Conservation (phyloP, 257 asterid species). For the Linderniella brevidens region DNA sequence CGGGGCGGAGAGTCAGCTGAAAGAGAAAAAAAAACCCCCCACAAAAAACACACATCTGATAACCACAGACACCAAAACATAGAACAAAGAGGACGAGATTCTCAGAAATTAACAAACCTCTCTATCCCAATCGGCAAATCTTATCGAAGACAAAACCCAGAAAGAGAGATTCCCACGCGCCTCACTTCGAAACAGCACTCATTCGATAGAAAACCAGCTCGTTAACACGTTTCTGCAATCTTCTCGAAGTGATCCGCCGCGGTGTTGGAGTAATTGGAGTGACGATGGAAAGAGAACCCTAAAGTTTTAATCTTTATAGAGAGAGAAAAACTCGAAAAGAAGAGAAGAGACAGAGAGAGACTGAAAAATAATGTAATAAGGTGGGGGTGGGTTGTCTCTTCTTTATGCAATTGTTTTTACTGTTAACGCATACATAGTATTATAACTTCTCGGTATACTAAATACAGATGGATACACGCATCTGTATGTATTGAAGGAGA, state of each 20-base stretch:
- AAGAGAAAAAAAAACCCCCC: constrained; percentile 3
- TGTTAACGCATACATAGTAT: constrained; percentile 12
- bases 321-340: constrained; percentile 8
- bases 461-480: constrained; percentile 9
- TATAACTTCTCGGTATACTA: constrained; percentile 6
- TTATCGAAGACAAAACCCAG: constrained; percentile 12
- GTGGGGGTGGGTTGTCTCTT: neutral
- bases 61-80: constrained; percentile 4
- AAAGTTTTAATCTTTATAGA: constrained; percentile 9
- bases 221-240: neutral
- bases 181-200: constrained; percentile 5
- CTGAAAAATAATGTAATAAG: neutral
- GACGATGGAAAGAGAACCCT: constrained; percentile 14
- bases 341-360: constrained; percentile 1
- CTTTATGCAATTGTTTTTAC: constrained; percentile 5
- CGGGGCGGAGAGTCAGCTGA: no score
- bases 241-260: constrained; percentile 3
- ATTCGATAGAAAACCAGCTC: constrained; percentile 2
- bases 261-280: constrained; percentile 11
- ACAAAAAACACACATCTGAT: constrained; percentile 1
- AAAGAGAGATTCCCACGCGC: constrained; percentile 4
- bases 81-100: neutral
- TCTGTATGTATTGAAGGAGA: constrained; percentile 8
- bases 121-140: constrained; percentile 14
- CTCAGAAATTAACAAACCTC: constrained; percentile 13